Percentiles rank a stretch among this genome's conserved stretches.
Conservation (phyloP, 2,329 filamentous ascomycete genomes). For the Aspergillus fumigatus region DNA sequence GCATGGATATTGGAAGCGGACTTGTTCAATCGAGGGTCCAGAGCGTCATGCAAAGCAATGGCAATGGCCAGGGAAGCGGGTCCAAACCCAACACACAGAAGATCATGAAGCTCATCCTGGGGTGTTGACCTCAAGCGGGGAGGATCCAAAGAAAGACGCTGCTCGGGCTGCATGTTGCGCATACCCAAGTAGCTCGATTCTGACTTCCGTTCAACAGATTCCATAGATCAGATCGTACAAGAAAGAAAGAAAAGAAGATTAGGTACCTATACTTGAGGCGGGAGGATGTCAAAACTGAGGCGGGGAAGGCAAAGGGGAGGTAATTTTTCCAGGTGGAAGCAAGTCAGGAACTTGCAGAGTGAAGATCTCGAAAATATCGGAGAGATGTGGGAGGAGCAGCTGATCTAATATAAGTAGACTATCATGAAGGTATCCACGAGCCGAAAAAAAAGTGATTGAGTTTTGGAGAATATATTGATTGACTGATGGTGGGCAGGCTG, state of each 20-base stretch:
- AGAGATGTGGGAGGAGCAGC: background rate
- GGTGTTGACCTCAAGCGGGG: constrained; percentile 52
- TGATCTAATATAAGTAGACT: background rate
- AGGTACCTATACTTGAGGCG: background rate
- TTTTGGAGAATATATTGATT: background rate
- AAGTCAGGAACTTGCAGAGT: background rate
- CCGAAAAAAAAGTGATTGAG: background rate
- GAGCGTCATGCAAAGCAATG: constrained; percentile 79
- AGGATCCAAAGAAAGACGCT: constrained; percentile 14
- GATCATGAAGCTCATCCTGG: constrained; percentile 67
- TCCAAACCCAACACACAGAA: constrained; percentile 89
- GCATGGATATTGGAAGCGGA: constrained; percentile 34
- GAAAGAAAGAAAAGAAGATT: background rate
- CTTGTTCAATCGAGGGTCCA: constrained; percentile 46
- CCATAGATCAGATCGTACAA: constrained; percentile 13
- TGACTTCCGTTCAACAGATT: constrained; percentile 17
- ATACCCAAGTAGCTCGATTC: constrained; percentile 24
- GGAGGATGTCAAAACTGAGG: constrained; percentile 1
- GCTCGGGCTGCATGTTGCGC: constrained; percentile 19
- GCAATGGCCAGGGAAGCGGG: constrained; percentile 87
- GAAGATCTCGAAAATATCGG: background rate
- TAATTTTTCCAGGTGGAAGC: constrained; percentile 12
- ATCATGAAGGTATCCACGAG: background rate
- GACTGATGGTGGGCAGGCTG: background rate
- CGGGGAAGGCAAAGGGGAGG: constrained; percentile 4